Conservation (phyloP, 257 asterid species). For the Leptodermis oblonga region DNA sequence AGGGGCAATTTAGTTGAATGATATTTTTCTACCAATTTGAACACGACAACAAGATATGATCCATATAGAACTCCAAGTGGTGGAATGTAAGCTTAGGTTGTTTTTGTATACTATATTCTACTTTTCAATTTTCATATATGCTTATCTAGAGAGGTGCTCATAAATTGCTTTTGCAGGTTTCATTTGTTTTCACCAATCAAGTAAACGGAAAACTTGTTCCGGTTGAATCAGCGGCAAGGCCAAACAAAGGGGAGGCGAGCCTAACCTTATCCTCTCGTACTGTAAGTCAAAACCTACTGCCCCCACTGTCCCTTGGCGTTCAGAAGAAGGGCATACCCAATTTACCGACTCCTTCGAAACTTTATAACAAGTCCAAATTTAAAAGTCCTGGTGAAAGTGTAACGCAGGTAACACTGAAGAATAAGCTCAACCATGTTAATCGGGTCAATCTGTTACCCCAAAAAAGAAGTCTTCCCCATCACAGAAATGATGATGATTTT, state of each 20-base stretch:
- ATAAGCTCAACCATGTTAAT: conserved; percentile 30
- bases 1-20: not conserved
- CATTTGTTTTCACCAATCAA: conserved; percentile 92
- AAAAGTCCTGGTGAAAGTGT: conserved; percentile 48
- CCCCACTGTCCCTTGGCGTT: conserved; percentile 32
- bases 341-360: conserved; percentile 35
- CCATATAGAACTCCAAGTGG: no score
- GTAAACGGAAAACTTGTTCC: conserved; percentile 90
- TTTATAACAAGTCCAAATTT: conserved; percentile 41
- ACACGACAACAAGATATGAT: no score
- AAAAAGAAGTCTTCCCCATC: conserved; percentile 39
- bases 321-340: conserved; percentile 21
- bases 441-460: conserved; percentile 30
- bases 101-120: no score
- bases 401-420: conserved; percentile 20
- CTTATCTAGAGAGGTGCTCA: not conserved
- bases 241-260: conserved; percentile 27
- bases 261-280: conserved; percentile 27
- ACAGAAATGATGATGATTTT: conserved; percentile 59
- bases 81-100: no score
- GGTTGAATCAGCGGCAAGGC: conserved; percentile 51
- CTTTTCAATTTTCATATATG: no score
- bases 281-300: conserved; percentile 22
- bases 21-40: not conserved
- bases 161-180: conserved; percentile 50